phyloP scores from a whole-genome alignment of 176 grass and related monocot species.

The Cymbopogon citratus region DNA sequence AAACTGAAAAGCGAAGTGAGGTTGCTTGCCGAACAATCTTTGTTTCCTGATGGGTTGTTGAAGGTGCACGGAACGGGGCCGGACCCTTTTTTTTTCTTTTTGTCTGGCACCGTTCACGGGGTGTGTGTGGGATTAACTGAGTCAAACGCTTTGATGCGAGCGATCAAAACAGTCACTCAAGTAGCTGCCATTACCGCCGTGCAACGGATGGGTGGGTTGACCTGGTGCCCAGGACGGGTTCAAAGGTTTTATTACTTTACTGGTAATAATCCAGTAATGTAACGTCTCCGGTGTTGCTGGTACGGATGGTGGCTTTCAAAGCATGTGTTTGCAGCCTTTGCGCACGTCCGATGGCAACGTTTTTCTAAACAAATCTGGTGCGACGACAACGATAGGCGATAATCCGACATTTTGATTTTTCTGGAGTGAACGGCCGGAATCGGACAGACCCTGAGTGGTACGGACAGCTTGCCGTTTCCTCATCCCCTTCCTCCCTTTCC shows the following conservation, averaged over 20 bases:
- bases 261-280: background rate
- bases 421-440: too few relatives aligned
- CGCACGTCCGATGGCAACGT: background rate
- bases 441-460: too few relatives aligned
- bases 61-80: conserved; percentile 10
- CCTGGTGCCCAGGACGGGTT: background rate
- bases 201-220: background rate
- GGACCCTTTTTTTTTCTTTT: background rate
- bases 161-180: background rate
- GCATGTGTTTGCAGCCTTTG: background rate
- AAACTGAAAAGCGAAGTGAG: background rate
- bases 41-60: background rate
- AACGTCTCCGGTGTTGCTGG: background rate
- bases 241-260: background rate
- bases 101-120: background rate
- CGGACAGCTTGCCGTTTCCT: too few relatives aligned
- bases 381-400: too few relatives aligned
- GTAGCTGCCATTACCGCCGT: background rate
- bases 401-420: too few relatives aligned
- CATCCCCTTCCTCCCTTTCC: too few relatives aligned
- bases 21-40: conserved; percentile 15
- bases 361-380: too few relatives aligned
- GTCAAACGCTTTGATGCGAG: too few relatives aligned
- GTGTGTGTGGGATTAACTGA: too few relatives aligned
- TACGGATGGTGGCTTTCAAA: background rate